These are phyloP conservation scores for Suhomyces sp. DNA, from an alignment of 805 yeast genomes.

Conservation along the genomic window DNA sequence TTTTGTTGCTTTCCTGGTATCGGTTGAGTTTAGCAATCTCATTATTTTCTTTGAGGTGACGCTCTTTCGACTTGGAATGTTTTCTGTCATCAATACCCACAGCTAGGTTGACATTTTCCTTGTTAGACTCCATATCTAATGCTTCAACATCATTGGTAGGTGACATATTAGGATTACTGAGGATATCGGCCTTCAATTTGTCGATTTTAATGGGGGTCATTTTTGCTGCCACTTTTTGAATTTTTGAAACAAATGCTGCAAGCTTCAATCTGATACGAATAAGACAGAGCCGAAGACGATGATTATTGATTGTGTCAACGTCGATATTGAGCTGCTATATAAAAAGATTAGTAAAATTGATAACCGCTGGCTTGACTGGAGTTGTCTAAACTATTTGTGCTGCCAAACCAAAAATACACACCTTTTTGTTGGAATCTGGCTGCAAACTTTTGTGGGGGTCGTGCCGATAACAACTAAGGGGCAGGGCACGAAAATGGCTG, in stretches of 20 bases:
- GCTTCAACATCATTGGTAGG: neutral
- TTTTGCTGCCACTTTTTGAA: neutral
- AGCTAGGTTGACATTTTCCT: neutral
- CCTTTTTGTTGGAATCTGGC: conserved; percentile 2
- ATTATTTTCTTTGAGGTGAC: neutral
- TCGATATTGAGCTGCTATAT: neutral
- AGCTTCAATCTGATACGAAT: neutral
- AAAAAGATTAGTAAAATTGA: neutral
- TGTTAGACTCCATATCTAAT: neutral
- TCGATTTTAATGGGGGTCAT: neutral
- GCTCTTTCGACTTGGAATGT: neutral
- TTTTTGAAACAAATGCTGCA: neutral
- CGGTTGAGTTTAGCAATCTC: neutral
- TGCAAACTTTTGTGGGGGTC: conserved; percentile 1
- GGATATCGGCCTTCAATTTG: neutral
- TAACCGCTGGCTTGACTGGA: neutral
- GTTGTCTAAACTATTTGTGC: neutral
- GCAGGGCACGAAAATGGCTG: neutral
- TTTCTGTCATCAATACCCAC: neutral
- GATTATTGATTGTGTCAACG: neutral
- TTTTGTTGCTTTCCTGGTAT: neutral
- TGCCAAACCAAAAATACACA: neutral
- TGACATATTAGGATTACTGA: neutral
- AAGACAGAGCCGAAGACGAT: neutral
- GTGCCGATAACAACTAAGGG: neutral